Conservation (phyloP, 352 stramenopile genomes). For the Globisporangium alternatum region DNA sequence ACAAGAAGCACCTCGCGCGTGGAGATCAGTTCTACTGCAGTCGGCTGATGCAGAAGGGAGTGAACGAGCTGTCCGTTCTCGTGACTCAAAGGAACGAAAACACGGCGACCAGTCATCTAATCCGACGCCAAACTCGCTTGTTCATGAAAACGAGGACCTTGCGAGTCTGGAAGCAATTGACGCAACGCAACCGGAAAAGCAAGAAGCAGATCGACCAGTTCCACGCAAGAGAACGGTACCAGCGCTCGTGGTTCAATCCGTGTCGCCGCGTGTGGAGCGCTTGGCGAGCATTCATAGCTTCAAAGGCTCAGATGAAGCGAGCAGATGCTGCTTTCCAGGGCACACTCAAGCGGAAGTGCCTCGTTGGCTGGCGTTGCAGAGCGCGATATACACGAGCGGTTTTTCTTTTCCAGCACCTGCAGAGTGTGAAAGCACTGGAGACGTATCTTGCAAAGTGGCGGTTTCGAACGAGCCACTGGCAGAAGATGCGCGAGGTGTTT, state of each 20-base stretch:
- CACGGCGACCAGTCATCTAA: conserved; percentile 16
- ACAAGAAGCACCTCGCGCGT: conserved; percentile 4
- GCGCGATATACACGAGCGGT: conserved; percentile 5
- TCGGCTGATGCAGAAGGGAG: conserved; percentile 23
- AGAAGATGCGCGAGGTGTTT: conserved; percentile 22
- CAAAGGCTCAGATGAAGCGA: neutral
- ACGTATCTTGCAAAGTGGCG: conserved; percentile 23
- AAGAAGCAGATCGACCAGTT: neutral
- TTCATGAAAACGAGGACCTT: conserved; percentile 26
- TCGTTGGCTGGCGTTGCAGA: conserved; percentile 7
- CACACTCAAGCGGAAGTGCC: neutral
- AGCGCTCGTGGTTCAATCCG: conserved; percentile 29
- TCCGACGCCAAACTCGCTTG: conserved; percentile 24
- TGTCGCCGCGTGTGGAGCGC: conserved; percentile 24
- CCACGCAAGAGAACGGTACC: conserved; percentile 8
- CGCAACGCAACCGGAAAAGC: neutral
- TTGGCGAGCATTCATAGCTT: conserved; percentile 16
- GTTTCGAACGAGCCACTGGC: conserved; percentile 22
- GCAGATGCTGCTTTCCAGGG: neutral
- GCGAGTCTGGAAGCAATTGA: conserved; percentile 17
- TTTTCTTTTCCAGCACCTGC: conserved; percentile 7
- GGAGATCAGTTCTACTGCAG: conserved; percentile 16
- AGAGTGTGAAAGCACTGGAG: neutral
- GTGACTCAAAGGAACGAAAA: conserved; percentile 26
- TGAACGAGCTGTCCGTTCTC: conserved; percentile 19